Conservation (phyloP, 257 asterid genomes). For the Lavandula angustifolia region DNA sequence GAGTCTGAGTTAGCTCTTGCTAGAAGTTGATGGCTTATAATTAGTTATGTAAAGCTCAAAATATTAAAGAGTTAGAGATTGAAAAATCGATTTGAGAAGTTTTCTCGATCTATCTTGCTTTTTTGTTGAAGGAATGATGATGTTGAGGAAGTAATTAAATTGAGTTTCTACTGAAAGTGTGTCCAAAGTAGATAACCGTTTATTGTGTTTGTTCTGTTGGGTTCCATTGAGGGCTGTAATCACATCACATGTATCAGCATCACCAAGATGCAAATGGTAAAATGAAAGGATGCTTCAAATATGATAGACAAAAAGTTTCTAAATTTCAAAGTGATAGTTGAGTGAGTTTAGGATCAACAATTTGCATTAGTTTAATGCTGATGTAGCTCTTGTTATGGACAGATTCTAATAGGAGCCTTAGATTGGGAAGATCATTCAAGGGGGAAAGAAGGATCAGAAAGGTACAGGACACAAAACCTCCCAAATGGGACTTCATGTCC, state of each 20-base stretch:
- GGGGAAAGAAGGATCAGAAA: conserved; percentile 78
- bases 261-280: conserved; percentile 1
- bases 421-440: conserved; percentile 72
- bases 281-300: not conserved
- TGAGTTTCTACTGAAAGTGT: conserved; percentile 2
- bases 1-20: conserved; percentile 15
- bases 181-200: too few species aligned
- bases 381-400: conserved; percentile 24
- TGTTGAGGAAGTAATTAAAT: not conserved
- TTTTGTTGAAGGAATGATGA: not conserved
- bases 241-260: conserved; percentile 13
- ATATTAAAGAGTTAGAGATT: too few species aligned
- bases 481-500: conserved; percentile 69
- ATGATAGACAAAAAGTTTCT: not conserved
- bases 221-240: not conserved
- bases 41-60: not conserved
- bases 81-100: not conserved
- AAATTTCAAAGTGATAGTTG: not conserved
- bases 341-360: conserved; percentile 2
- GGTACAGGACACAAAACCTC: conserved; percentile 78
- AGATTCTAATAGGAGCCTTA: conserved; percentile 73
- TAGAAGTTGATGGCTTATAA: not conserved
- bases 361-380: not conserved
- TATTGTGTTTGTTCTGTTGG: not conserved
- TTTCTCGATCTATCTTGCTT: not conserved